Base-by-base conservation (phyloP, 805 yeast species). In the Spencermartinsiella europaea region DNA sequence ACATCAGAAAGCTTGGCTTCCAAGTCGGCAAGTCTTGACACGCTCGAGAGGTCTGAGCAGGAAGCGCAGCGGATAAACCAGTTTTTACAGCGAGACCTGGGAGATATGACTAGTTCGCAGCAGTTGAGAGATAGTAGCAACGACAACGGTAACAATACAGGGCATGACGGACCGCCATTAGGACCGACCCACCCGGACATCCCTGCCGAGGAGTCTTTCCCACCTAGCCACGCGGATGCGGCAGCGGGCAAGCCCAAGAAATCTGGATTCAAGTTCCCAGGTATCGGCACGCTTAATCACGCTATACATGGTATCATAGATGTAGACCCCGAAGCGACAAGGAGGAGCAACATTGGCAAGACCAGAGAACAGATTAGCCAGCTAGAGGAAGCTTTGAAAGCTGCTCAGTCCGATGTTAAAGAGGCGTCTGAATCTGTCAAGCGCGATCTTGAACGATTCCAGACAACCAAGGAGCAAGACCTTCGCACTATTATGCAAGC, bases 221-320 rank as follows among this genome's bases (percentile, higher is more conserved):
- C 49, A 7, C 50, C 48, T 1, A 44, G 46, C 12, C 50, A 47
- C 28, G 42, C 53, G 2, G 46, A 21, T 21, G 38, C 47, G 14
- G n/a, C 38, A 20, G 44, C 38, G 3, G 28, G 20, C n/a, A 51
- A 60, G 47, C 60, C 65, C 22, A 58, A 59, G 40, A 50, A 62
- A 19, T 45, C 52, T 7, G 71, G 73, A 37, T 75, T 77, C 61
- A 76, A 74, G 48, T 70, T 81, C 40, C 82, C 84, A 0, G 78
- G 76, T 3, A 66, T 79, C 41, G 64, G 71, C 21, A 74, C 76
- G 16, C 62, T 82, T 15, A 75, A 80, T 34, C 67, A 62, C 35
- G 73, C 76, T 10, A 62, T 75, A 36, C 81, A 78, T 55, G 84
- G 81, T 40, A 75, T 81, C 39, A 78, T 81, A 55, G 85, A 82